Base-by-base conservation (phyloP, 139 green algal genomes). In the Chlamydomonas sphaeroides region DNA sequence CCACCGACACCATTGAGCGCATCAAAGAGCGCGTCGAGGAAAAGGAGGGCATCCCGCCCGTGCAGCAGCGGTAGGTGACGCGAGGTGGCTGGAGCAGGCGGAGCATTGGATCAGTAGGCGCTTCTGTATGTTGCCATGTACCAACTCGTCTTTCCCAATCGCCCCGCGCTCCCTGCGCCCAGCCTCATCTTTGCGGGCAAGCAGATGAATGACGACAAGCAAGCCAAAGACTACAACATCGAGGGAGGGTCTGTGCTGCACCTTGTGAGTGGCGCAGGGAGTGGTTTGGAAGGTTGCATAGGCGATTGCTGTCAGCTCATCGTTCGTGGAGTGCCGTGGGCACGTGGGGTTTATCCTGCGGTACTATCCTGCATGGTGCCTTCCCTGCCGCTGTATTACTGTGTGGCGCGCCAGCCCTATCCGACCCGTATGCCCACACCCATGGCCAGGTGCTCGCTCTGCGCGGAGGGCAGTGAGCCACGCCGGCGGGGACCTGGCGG, bases 21-120 rank as follows among this genome's bases (percentile, higher is more conserved):
- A 99, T 99, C 90, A 99, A 99, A 91, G 97, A 99, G 92, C 91
- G 97, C 18, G 95, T 99, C 66, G 97, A 99, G 88, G 97, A 99
- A 89, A 99, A 99, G 91, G 97, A 99, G 90, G 97, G 97, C 86
- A 99, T 99, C 79, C 97, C 97, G 30, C 97, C 97, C 15, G 92
- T 99, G 62, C 97, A 99, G 93, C 97, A 99, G 84, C 89, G 96
- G 95, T 98, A 62, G 57, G 28, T n/a, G n/a, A n/a, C n/a, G n/a
- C n/a, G n/a, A n/a, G n/a, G n/a, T n/a, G n/a, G n/a, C n/a, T n/a
- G n/a, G n/a, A n/a, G n/a, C n/a, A n/a, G n/a, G n/a, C n/a, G n/a
- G n/a, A n/a, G n/a, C n/a, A n/a, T n/a, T n/a, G n/a, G n/a, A n/a
- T n/a, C n/a, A n/a, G n/a, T n/a, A n/a, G n/a, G n/a, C n/a, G n/a